Evolutionary conservation across 2,329 filamentous ascomycete genomes (phyloP), one percentile per base, ranked within the genome.

Genomic region (Sclerotinia borealis): DNA sequence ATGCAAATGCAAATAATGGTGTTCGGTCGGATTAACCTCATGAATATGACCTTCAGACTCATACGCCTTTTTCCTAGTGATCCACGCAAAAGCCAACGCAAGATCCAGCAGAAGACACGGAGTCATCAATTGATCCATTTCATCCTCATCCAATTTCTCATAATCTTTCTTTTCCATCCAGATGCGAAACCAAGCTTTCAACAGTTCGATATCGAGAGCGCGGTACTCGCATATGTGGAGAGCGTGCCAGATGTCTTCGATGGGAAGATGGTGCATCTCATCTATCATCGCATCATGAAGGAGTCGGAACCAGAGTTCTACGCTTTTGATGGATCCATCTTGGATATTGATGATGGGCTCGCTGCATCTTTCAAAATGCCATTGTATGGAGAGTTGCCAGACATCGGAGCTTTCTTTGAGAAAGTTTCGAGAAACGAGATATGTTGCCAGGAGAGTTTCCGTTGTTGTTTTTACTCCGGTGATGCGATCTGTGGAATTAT

Each of bases 271-370:
- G 36, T 64, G 64, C 19, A 66, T 51, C 0, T 59, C 62, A 13
- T 54, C 43, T 3, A 48, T 54, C 47, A 65, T 29, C 9, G 27
- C 45, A 25, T 49, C n/a, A 25, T 70, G 68, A 25, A 69, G 31
- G 8, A 61, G 34, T 1, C 64, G 61, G 22, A 70, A 65, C 60
- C 67, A 67, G 15, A 69, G 54, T 17, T 66, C 58, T 1, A 66
- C 34, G 36, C 63, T 65, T 6, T 27, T 56, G 15, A 65, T 36
- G 1, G 60, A 66, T 27, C 64, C 65, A 11, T 66, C 59, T 43
- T 67, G 15, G 22, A 68, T 48, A 3, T 64, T 59, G n/a, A 68
- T n/a, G 3, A 34, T 45, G 6, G 34, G 19, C 25, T 58, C 47
- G 10, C 4, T 3, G n/a, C n/a, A n/a, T n/a, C n/a, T n/a, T n/a